phyloP scores from a whole-genome alignment of 495 filamentous ascomycete species.

The Xylaria cubensis region DNA sequence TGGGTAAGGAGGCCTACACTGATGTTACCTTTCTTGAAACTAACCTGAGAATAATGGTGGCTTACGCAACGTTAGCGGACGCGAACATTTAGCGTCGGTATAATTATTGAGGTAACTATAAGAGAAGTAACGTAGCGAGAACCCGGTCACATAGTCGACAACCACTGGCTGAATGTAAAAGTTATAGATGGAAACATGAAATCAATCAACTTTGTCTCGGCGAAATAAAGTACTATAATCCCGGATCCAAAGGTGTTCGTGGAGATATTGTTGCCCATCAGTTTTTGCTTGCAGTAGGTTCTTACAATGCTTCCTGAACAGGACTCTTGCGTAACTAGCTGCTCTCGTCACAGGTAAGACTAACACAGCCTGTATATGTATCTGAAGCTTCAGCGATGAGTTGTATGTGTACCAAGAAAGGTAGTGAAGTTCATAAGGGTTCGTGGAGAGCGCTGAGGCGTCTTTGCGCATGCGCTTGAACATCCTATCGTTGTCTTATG shows the following conservation, averaged over 20 bases:
- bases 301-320: neutral
- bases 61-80: slow-evolving; percentile 17
- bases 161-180: neutral
- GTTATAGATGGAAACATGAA: neutral
- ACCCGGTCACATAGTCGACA: slow-evolving; percentile 15
- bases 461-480: neutral
- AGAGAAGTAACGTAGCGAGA: slow-evolving; percentile 22
- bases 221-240: neutral
- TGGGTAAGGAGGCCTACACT: neutral
- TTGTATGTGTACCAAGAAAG: neutral
- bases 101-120: slow-evolving; percentile 1
- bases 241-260: neutral
- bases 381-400: neutral
- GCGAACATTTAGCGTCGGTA: neutral
- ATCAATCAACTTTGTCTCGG: neutral
- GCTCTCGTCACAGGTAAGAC: slow-evolving; percentile 1
- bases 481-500: neutral
- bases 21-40: slow-evolving; percentile 6
- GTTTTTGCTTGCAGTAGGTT: neutral
- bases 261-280: neutral
- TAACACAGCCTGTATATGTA: neutral
- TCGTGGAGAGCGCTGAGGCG: neutral
- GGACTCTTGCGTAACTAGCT: neutral
- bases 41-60: neutral
- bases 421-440: neutral